Conservation (phyloP, 2,329 filamentous ascomycete genomes). For the Aspergillus fischeri region DNA sequence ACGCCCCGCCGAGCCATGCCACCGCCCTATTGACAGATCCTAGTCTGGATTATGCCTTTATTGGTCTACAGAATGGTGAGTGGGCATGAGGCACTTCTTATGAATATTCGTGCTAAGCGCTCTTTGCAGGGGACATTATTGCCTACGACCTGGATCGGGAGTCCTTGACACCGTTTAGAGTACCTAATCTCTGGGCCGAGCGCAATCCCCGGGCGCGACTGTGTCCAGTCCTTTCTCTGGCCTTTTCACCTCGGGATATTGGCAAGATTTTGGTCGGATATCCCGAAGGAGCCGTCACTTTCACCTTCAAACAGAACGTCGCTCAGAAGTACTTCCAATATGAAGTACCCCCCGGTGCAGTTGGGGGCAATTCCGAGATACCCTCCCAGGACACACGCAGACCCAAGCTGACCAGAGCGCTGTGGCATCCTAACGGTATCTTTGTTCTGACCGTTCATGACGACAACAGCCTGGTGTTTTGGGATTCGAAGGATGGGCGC, state of each 20-base stretch:
- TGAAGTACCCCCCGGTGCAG: constrained; percentile 72
- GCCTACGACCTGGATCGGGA: constrained; percentile 92
- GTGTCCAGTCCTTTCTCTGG: constrained; percentile 67
- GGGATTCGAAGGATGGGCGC: constrained; percentile 86
- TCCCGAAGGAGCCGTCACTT: constrained; percentile 78
- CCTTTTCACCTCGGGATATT: constrained; percentile 87
- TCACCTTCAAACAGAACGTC: constrained; percentile 89
- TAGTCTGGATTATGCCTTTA: constrained; percentile 86
- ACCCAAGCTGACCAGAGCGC: constrained; percentile 73
- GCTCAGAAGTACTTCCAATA: constrained; percentile 79
- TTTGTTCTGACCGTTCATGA: constrained; percentile 85
- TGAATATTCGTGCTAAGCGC: not conserved
- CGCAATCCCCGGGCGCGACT: constrained; percentile 64
- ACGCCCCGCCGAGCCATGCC: constrained; percentile 73
- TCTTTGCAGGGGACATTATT: constrained; percentile 63
- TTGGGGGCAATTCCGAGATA: constrained; percentile 67
- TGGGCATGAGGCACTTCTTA: not conserved
- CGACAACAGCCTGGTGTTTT: constrained; percentile 87
- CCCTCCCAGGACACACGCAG: constrained; percentile 60
- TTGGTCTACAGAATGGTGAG: constrained; percentile 69
- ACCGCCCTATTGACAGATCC: constrained; percentile 76
- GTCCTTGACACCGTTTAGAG: constrained; percentile 68
- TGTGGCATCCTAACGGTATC: constrained; percentile 94
- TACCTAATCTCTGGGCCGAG: constrained; percentile 83
- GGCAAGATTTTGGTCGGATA: constrained; percentile 92